Conservation (phyloP, 768 basidiomycete genomes). For the Tephrocybe rancida region DNA sequence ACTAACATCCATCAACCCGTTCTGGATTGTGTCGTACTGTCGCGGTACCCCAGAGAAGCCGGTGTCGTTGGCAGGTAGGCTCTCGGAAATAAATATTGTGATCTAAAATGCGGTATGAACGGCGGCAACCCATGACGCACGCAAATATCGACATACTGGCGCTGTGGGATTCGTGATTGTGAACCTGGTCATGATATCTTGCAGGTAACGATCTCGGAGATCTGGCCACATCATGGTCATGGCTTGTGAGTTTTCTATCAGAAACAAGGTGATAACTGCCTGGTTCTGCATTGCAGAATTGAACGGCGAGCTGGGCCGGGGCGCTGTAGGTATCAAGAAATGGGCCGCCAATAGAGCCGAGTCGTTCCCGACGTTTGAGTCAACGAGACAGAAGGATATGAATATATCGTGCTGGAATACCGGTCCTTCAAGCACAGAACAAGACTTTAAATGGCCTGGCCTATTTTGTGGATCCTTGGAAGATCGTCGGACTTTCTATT, state of each 20-base stretch:
- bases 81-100: conserved; percentile 47
- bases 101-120: conserved; percentile 25
- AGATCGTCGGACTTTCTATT: conserved; percentile 46
- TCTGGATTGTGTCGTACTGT: conserved; percentile 42
- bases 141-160: conserved; percentile 35
- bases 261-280: conserved; percentile 42
- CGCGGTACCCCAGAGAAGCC: conserved; percentile 31
- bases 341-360: not conserved
- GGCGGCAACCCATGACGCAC: not conserved
- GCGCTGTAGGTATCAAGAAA: not conserved
- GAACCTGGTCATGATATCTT: conserved; percentile 42
- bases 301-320: conserved; percentile 17
- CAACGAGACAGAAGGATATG: conserved; percentile 5
- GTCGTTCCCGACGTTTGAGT: not conserved
- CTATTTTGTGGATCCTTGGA: conserved; percentile 40
- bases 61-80: conserved; percentile 38
- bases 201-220: conserved; percentile 49
- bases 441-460: conserved; percentile 12
- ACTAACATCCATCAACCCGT: conserved; percentile 38
- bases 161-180: conserved; percentile 37
- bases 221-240: conserved; percentile 50
- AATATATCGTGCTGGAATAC: conserved; percentile 6
- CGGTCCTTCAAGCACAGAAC: conserved; percentile 4
- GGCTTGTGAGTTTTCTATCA: conserved; percentile 57
- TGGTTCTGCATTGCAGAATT: conserved; percentile 28